Evolutionary conservation across 441 rosid species (phyloP), one percentile per base, ranked within the genome.

Genomic region (Adansonia madagascariensis): DNA sequence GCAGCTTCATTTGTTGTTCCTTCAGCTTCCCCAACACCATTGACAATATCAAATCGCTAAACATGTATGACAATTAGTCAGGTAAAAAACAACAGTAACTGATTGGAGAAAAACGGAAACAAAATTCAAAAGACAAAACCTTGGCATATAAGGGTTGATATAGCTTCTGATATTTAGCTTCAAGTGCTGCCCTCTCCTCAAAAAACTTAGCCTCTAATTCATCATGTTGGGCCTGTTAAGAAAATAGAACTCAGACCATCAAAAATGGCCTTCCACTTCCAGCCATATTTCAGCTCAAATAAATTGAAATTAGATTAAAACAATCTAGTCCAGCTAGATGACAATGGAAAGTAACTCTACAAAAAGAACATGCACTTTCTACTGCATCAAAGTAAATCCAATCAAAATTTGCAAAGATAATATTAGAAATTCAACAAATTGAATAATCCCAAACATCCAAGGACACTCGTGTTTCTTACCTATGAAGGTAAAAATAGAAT

Each of bases 181-280:
- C 97, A 14, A 92, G 90, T 2, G 92, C 96, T 63, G 94, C 96
- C 68, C 91, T 92, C 83, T 96, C 99, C 86, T 94, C 97, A 47
- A 94, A 90, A 79, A 96, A 96, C 62, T 91, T 91, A 0, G 90
- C 92, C 87, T 96, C 98, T 31, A 96, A 57, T 66, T 90, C 98
- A 82, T 96, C 91, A 80, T 94, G 89, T 70, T 92, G 88, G 75
- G 89, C 81, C 98, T 96, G 93, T 18, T 77, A 10, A 9, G 55
- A 64, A 4, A 56, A n/a, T n/a, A 11, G 60, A 64, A n/a, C 20
- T n/a, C 57, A 22, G 12, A 18, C 22, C 56, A 4, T 52, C 56
- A 72, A 81, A 81, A 60, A 59, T 7, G 44, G 3, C 59, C 31
- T 27, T 71, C 43, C 61, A 52, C 15, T 52, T 52, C 47, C 74